Conservation (phyloP, 768 basidiomycete genomes). For the Mycena belliarum region DNA sequence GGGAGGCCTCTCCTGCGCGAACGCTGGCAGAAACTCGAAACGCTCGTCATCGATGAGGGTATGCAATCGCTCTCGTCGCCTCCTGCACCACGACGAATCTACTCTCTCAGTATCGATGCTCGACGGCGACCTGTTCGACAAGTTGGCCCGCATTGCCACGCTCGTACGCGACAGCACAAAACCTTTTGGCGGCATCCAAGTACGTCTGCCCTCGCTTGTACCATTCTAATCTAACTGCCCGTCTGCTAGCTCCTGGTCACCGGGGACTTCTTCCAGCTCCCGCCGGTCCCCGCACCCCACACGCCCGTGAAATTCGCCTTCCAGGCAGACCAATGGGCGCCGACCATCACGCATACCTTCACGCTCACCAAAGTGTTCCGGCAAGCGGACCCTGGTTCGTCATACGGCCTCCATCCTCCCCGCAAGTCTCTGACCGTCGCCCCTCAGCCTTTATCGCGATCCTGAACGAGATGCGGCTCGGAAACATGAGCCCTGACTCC, state of each 20-base stretch:
- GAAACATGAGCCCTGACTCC: conserved; percentile 62
- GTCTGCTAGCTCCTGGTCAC: conserved; percentile 76
- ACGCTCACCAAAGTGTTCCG: neutral
- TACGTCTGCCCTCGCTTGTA: conserved; percentile 25
- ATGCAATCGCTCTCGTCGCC: conserved; percentile 2
- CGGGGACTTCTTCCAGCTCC: conserved; percentile 97
- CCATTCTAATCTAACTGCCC: neutral
- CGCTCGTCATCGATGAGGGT: conserved; percentile 84
- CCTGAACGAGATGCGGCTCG: conserved; percentile 98
- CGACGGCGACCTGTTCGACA: conserved; percentile 89
- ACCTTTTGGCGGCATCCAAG: conserved; percentile 95
- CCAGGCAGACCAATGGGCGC: conserved; percentile 75
- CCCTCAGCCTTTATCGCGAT: conserved; percentile 84
- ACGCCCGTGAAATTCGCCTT: conserved; percentile 79
- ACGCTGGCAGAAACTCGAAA: conserved; percentile 82
- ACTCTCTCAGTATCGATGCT: conserved; percentile 85
- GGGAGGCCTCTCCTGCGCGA: conserved; percentile 79
- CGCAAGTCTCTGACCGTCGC: neutral
- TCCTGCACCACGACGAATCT: too few relatives aligned
- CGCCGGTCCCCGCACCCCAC: conserved; percentile 74
- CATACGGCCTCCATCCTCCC: neutral
- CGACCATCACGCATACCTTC: neutral
- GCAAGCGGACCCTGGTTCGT: neutral
- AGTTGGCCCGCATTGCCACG: conserved; percentile 70
- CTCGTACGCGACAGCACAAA: conserved; percentile 55